phyloP scores from a whole-genome alignment of 495 filamentous ascomycete genomes.

The Aspergillus carlsbadensis region DNA sequence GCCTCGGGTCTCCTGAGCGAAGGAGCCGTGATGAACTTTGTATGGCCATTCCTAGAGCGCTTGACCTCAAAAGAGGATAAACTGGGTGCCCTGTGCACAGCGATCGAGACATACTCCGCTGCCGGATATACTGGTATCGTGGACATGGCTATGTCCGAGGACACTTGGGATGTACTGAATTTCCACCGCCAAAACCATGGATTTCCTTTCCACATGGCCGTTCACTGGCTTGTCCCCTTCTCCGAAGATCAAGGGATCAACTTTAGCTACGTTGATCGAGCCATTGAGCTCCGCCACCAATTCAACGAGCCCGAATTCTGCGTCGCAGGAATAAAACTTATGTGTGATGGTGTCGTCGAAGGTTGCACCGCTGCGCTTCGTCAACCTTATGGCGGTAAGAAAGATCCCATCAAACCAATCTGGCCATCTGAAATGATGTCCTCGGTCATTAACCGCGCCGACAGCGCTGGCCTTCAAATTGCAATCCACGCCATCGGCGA shows the following conservation, averaged over 20 bases:
- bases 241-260: slow-evolving; percentile 38
- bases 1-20: slow-evolving; percentile 56
- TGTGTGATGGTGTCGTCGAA: slow-evolving; percentile 61
- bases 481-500: slow-evolving; percentile 70
- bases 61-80: slow-evolving; percentile 53
- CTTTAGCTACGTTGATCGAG: slow-evolving; percentile 51
- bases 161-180: slow-evolving; percentile 56
- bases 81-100: slow-evolving; percentile 29
- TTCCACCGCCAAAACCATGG: slow-evolving; percentile 37
- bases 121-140: slow-evolving; percentile 62
- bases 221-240: slow-evolving; percentile 61
- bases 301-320: slow-evolving; percentile 52
- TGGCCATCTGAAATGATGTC: slow-evolving; percentile 51
- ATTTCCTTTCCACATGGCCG: slow-evolving; percentile 59
- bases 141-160: slow-evolving; percentile 72
- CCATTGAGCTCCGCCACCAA: slow-evolving; percentile 45
- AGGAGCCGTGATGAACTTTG: slow-evolving; percentile 54
- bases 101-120: slow-evolving; percentile 50
- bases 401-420: slow-evolving; percentile 44
- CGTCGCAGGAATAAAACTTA: slow-evolving; percentile 59
- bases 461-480: slow-evolving; percentile 55
- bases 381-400: slow-evolving; percentile 54
- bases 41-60: slow-evolving; percentile 58
- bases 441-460: slow-evolving; percentile 54
- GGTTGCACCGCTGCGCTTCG: slow-evolving; percentile 57